These are phyloP conservation scores for Trichosporon coremiiforme DNA, from an alignment of 1,284 basidiomycete genomes.

Conservation along the genomic window DNA sequence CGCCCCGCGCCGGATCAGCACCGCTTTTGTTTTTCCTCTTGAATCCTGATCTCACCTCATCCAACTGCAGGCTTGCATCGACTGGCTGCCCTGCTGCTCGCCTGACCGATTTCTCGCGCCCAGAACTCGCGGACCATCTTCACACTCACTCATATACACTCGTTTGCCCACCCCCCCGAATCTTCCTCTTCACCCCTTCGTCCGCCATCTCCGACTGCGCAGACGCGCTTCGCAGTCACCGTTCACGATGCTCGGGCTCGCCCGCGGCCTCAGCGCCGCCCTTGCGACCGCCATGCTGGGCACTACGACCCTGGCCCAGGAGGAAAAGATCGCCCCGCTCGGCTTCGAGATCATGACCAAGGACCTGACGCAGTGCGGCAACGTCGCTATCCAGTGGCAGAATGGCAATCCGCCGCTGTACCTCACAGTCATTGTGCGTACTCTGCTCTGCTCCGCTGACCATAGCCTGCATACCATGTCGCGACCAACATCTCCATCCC, in stretches of 20 bases:
- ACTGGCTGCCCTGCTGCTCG: neutral
- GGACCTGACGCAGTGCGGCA: constrained; percentile 37
- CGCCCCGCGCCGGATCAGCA: neutral
- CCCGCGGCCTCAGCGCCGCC: neutral
- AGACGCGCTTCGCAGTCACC: neutral
- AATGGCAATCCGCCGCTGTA: constrained; percentile 42
- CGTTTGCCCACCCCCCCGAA: too few relatives aligned
- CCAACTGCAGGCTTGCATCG: neutral
- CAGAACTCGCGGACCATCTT: too few relatives aligned
- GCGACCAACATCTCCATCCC: constrained; percentile 44
- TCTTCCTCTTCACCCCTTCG: too few relatives aligned
- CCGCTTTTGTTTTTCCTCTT: neutral
- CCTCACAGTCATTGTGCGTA: constrained; percentile 43
- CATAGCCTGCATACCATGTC: constrained; percentile 47
- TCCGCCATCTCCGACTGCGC: neutral
- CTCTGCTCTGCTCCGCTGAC: neutral
- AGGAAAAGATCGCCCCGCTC: constrained; percentile 27
- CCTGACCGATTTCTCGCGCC: neutral
- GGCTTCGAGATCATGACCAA: constrained; percentile 36
- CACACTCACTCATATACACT: neutral
- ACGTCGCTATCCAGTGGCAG: constrained; percentile 35
- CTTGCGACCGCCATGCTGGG: neutral
- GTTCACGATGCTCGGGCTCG: neutral
- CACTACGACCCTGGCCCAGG: constrained; percentile 7
- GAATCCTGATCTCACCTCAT: neutral